Conservation (phyloP, 352 stramenopile species). For the Pythium insidiosum region DNA sequence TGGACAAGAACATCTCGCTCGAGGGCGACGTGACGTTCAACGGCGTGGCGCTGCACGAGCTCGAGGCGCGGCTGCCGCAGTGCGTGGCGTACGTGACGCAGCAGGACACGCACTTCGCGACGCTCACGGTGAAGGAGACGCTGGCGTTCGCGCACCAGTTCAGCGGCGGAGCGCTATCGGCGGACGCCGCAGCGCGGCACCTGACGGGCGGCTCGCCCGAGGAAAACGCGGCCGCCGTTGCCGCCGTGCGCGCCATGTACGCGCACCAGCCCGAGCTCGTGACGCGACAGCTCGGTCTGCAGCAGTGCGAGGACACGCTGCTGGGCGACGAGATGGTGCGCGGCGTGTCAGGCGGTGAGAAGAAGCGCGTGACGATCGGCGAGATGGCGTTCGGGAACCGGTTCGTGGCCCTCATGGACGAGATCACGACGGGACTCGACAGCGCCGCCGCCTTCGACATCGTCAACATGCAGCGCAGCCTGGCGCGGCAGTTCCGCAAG, state of each 20-base stretch:
- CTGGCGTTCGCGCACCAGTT: constrained; percentile 20
- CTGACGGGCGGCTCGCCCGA: constrained; percentile 20
- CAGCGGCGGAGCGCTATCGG: constrained; percentile 8
- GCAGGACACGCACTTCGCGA: constrained; percentile 20
- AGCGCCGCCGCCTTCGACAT: constrained; percentile 88
- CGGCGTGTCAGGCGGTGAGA: constrained; percentile 35
- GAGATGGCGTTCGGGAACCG: constrained; percentile 70
- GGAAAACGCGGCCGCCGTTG: constrained; percentile 12
- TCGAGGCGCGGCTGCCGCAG: constrained; percentile 13
- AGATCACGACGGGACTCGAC: constrained; percentile 92
- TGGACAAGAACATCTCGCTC: constrained; percentile 22
- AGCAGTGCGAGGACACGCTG: constrained; percentile 32
- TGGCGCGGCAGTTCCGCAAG: constrained; percentile 21
- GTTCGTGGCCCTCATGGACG: constrained; percentile 76
- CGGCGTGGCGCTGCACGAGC: constrained; percentile 1
- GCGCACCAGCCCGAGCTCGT: constrained; percentile 28
- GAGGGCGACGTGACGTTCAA: constrained; percentile 23
- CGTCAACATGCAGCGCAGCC: constrained; percentile 36
- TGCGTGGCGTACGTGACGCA: constrained; percentile 18
- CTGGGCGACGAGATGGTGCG: constrained; percentile 32
- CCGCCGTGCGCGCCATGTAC: constrained; percentile 10
- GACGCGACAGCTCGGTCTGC: constrained; percentile 23
- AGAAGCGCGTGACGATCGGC: constrained; percentile 30
- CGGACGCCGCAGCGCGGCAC: constrained; percentile 17
- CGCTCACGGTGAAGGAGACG: constrained; percentile 25